phyloP scores from a whole-genome alignment of 441 rosid genomes.

The Lepidium campestre region DNA sequence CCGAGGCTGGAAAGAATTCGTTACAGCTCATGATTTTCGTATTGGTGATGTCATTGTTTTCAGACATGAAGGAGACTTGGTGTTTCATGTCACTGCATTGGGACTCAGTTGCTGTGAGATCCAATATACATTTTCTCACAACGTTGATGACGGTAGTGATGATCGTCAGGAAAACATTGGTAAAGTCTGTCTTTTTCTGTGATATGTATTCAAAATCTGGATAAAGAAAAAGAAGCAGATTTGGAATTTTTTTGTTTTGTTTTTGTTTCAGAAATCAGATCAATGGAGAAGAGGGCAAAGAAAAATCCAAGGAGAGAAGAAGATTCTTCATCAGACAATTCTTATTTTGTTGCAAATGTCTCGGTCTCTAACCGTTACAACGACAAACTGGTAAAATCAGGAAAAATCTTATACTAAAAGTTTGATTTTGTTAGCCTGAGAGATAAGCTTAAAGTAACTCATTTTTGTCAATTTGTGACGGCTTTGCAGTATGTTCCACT shows the following conservation, averaged over 20 bases:
- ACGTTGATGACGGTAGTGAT: too few relatives aligned
- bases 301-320: slow-evolving; percentile 3
- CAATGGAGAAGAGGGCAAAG: neutral
- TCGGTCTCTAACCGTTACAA: neutral
- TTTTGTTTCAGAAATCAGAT: neutral
- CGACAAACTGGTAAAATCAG: slow-evolving; percentile 1
- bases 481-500: slow-evolving; percentile 16
- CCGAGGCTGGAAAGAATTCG: slow-evolving; percentile 12
- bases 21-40: slow-evolving; percentile 13
- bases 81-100: slow-evolving; percentile 7
- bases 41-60: slow-evolving; percentile 11
- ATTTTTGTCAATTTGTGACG: neutral
- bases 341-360: slow-evolving; percentile 17
- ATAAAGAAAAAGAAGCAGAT: neutral
- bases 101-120: slow-evolving; percentile 12
- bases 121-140: neutral
- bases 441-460: neutral
- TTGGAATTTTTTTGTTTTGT: neutral
- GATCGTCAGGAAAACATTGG: neutral
- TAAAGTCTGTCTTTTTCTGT: neutral
- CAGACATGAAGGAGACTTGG: slow-evolving; percentile 6
- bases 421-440: neutral
- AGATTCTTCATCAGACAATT: neutral
- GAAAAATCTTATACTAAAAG: neutral
- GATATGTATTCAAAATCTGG: neutral